These are phyloP conservation scores for Lactuca sativa DNA, from an alignment of 129 eudicot species.

Conservation along the genomic window DNA sequence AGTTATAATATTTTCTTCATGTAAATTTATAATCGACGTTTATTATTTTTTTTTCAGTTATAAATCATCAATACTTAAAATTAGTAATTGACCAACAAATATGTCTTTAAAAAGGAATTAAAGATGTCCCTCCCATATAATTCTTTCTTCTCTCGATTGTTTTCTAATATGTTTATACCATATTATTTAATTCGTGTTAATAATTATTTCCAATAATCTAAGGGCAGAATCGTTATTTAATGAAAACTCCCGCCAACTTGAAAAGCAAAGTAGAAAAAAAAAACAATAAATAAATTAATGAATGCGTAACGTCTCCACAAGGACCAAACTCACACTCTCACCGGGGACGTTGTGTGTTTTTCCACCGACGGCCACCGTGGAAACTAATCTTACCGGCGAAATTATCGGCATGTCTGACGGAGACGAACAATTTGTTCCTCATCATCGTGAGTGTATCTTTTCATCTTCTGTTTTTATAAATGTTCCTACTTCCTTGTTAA, in stretches of 20 bases:
- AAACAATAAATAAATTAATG: not conserved
- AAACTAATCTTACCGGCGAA: not conserved
- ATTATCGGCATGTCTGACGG: slow-evolving; percentile 15
- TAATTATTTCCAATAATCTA: not conserved
- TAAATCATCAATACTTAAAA: not conserved
- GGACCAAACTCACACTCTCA: not conserved
- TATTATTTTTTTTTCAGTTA: not conserved
- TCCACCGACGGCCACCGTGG: slow-evolving; percentile 2
- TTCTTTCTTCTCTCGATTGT: too few species aligned
- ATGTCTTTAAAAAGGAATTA: too few species aligned
- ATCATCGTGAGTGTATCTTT: slow-evolving; percentile 15
- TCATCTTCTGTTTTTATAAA: not conserved
- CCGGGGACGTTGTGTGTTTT: slow-evolving; percentile 1
- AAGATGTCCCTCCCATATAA: too few species aligned
- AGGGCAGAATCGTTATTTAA: not conserved
- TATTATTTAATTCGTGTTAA: too few species aligned
- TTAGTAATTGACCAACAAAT: not conserved
- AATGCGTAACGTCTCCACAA: slow-evolving; percentile 9
- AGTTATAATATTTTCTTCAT: not conserved
- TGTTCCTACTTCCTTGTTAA: not conserved
- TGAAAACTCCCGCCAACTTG: slow-evolving; percentile 1
- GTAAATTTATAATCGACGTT: not conserved
- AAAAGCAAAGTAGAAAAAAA: not conserved
- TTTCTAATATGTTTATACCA: not conserved
- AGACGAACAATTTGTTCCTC: slow-evolving; percentile 18